Evolutionary conservation across 306 rosid species (phyloP).

Genomic region (Arachis hypogaea): DNA sequence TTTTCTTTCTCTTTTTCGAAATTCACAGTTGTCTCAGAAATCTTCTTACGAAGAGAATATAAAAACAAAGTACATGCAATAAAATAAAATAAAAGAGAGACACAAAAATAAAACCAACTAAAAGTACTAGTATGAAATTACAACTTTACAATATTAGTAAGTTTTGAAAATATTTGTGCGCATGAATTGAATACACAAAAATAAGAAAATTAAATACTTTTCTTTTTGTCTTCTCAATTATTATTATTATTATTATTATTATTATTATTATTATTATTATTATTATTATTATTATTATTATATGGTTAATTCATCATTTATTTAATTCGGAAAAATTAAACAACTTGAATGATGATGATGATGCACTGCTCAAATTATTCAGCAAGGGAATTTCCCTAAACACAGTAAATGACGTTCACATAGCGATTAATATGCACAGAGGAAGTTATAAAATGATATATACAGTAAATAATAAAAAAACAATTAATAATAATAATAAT

Average conservation of each 20-base stretch:
- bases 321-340: not conserved
- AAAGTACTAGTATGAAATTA: not conserved
- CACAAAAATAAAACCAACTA: not conserved
- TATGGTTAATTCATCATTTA: not conserved
- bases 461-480: slow-evolving; percentile 1
- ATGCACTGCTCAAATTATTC: no score
- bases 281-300: not conserved
- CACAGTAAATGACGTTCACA: slow-evolving; percentile 7
- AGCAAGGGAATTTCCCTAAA: no score
- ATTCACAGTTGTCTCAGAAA: not conserved
- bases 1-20: not conserved
- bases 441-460: not conserved
- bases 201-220: not conserved
- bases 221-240: no score
- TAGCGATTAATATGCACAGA: not conserved
- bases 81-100: not conserved
- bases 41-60: not conserved
- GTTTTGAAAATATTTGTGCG: slow-evolving; percentile 17
- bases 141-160: not conserved
- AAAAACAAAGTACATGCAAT: not conserved
- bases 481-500: not conserved
- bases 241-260: not conserved
- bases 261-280: not conserved
- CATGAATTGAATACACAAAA: not conserved
- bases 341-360: no score